Evolutionary conservation across 2,329 filamentous ascomycete species (phyloP).

Genomic region (Alternaria triticimaculans): DNA sequence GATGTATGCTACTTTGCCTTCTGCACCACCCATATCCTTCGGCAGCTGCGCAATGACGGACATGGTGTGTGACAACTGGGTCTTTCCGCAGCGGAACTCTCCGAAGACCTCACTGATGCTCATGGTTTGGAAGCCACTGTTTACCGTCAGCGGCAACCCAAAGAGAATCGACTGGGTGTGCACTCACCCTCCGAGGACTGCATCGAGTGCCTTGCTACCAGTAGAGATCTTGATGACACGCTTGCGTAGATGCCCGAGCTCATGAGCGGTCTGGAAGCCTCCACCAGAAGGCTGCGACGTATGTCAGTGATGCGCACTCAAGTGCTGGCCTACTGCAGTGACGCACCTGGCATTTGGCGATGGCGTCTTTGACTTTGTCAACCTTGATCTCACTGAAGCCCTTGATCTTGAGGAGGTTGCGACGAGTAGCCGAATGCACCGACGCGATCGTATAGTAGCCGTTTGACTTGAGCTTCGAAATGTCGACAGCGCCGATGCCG

Average conservation of each 20-base stretch:
- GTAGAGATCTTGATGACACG: conserved; percentile 70
- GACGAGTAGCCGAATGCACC: conserved; percentile 66
- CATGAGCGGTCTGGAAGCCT: conserved; percentile 70
- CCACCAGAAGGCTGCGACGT: conserved; percentile 59
- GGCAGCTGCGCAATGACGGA: conserved; percentile 67
- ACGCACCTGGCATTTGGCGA: conserved; percentile 64
- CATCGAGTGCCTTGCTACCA: conserved; percentile 72
- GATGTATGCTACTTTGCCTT: conserved; percentile 74
- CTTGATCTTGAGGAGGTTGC: conserved; percentile 69
- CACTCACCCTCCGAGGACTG: conserved; percentile 66
- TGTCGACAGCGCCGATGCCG: conserved; percentile 70
- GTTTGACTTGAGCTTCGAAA: conserved; percentile 68
- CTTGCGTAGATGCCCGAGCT: conserved; percentile 68
- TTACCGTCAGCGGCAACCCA: conserved; percentile 34
- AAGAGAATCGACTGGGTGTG: no score
- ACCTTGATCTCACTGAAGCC: conserved; percentile 75
- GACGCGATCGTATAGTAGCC: conserved; percentile 69
- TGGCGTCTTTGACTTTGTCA: conserved; percentile 73
- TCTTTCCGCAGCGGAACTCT: conserved; percentile 71
- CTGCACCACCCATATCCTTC: conserved; percentile 68
- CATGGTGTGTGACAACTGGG: conserved; percentile 73
- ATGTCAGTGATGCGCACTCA: conserved; percentile 13
- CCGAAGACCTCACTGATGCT: conserved; percentile 71
- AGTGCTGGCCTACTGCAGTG: background rate
- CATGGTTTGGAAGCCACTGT: conserved; percentile 71